A percentile compares a stretch with the other conserved stretches of the same genome.
Conservation (phyloP, 1,139 yeast species). For the Keqinozyma sinolaborantium region DNA sequence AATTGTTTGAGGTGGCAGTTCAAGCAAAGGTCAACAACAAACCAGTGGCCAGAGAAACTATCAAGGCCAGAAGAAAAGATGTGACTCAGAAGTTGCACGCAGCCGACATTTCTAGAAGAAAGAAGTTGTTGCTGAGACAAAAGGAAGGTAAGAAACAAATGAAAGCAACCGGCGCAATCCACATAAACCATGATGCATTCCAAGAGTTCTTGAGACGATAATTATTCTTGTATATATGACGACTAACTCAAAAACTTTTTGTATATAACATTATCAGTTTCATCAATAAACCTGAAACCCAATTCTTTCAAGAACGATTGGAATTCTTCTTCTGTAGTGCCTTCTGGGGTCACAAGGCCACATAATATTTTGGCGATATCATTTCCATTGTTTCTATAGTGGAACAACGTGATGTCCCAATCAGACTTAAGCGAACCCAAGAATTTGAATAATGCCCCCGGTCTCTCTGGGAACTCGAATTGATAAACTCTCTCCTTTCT, state of each 20-base stretch:
- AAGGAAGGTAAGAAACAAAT: slow-evolving; percentile 90
- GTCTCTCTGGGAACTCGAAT: slow-evolving; percentile 96
- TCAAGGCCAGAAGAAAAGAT: slow-evolving; percentile 90
- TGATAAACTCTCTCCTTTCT: slow-evolving; percentile 72
- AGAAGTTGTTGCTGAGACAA: slow-evolving; percentile 82
- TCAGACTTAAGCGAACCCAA: slow-evolving; percentile 65
- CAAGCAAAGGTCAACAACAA: slow-evolving; percentile 87
- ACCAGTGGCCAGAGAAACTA: slow-evolving; percentile 87
- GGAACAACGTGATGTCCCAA: slow-evolving; percentile 94
- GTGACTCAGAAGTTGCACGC: slow-evolving; percentile 92
- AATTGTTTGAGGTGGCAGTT: slow-evolving; percentile 86
- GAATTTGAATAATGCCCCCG: slow-evolving; percentile 86
- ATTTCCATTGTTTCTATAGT: slow-evolving; percentile 94
- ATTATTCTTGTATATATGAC: slow-evolving; percentile 2
- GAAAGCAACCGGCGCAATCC: slow-evolving; percentile 76
- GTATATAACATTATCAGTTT: slow-evolving; percentile 80
- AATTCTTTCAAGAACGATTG: slow-evolving; percentile 64
- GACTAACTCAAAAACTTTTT: slow-evolving; percentile 55
- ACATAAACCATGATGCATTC: slow-evolving; percentile 80
- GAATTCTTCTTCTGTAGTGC: slow-evolving; percentile 59
- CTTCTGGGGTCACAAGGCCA: slow-evolving; percentile 81
- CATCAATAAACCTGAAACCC: slow-evolving; percentile 78
- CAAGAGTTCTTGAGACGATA: slow-evolving; percentile 56
- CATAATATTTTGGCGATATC: slow-evolving; percentile 91
- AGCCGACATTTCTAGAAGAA: slow-evolving; percentile 85